Conservation (phyloP, 73 alveolate species). For the Symbiodinium natans region DNA sequence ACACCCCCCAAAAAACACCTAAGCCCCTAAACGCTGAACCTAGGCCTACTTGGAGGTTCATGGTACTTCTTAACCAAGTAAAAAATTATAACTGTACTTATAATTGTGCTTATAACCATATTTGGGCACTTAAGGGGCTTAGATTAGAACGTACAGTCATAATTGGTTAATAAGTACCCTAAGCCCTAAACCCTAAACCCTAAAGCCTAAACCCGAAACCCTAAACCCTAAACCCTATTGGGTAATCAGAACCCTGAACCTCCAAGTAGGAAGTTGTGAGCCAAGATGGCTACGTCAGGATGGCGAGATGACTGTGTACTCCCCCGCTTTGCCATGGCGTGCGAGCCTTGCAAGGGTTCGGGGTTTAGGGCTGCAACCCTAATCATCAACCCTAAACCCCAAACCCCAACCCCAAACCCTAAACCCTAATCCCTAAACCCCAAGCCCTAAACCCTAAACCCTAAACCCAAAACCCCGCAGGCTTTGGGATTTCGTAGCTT, state of each 20-base stretch:
- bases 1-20: neutral
- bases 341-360: neutral
- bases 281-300: neutral
- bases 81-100: no score
- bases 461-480: no score
- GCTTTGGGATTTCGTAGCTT: neutral
- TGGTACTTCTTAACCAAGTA: no score
- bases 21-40: neutral
- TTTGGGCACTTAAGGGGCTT: no score
- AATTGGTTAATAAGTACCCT: no score
- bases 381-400: no score
- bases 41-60: neutral
- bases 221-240: neutral
- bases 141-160: no score
- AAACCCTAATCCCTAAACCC: no score
- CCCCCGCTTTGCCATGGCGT: constrained; percentile 67
- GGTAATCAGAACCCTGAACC: neutral
- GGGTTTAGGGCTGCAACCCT: no score
- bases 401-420: no score
- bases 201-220: neutral
- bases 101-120: no score
- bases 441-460: no score
- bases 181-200: neutral
- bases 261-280: neutral
- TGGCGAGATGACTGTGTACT: constrained; percentile 50